Evolutionary conservation across 208 protist genomes (phyloP).

Genomic region (Leishmania lainsoni): DNA sequence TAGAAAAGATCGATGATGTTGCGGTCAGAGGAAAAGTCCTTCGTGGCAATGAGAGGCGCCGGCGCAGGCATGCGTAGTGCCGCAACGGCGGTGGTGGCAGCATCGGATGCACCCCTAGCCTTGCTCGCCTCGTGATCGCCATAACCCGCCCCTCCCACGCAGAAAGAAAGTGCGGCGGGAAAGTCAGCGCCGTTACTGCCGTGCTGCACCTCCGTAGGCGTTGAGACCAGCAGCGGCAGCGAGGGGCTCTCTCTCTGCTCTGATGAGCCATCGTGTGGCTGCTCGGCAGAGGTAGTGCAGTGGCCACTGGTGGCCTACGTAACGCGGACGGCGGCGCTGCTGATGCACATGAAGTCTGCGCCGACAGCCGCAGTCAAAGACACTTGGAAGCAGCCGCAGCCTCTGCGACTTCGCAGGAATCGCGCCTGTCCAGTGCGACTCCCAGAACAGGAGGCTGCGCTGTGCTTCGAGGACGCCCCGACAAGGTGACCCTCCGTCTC

Average conservation of each 20-base stretch:
- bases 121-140: constrained; percentile 13
- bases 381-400: constrained; percentile 31
- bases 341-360: constrained; percentile 27
- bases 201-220: not conserved
- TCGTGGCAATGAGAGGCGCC: not conserved
- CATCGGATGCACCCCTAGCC: not conserved
- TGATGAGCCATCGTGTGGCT: not conserved
- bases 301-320: not conserved
- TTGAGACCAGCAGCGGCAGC: not conserved
- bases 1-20: constrained; percentile 42
- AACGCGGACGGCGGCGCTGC: constrained; percentile 31
- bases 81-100: not conserved
- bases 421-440: constrained; percentile 42
- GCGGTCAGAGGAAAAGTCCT: constrained; percentile 29
- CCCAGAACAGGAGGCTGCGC: constrained; percentile 39
- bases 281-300: not conserved
- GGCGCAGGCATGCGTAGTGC: not conserved
- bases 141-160: not conserved
- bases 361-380: constrained; percentile 32
- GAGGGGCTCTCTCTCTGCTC: constrained; percentile 1
- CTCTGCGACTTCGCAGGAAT: constrained; percentile 37
- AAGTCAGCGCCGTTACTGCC: not conserved
- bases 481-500: constrained; percentile 19
- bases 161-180: not conserved
- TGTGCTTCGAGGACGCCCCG: constrained; percentile 12